Percentiles rank a stretch among this genome's conserved stretches.
Evolutionary conservation across 345 rosid species (phyloP).

Genomic region (Kandelia obovata): DNA sequence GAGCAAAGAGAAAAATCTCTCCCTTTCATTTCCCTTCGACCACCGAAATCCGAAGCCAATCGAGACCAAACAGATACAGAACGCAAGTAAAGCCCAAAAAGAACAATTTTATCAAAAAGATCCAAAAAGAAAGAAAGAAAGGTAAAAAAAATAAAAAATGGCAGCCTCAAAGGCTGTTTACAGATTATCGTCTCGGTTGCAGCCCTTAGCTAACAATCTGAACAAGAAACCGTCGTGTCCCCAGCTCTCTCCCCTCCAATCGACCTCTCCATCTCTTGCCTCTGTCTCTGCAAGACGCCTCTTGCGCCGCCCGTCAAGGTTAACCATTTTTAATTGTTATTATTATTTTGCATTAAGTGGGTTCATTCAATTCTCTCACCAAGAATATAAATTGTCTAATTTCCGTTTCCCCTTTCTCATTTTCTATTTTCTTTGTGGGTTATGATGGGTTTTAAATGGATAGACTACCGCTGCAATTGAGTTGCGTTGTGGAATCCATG

Average conservation of each 20-base stretch:
- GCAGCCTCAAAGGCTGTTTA: slow-evolving; percentile 46
- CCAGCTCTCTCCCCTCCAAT: slow-evolving; percentile 26
- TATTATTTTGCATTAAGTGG: too few species aligned
- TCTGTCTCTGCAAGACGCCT: slow-evolving; percentile 32
- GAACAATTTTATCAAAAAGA: too few species aligned
- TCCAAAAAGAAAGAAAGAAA: neutral
- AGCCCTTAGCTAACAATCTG: slow-evolving; percentile 32
- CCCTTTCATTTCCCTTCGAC: too few species aligned
- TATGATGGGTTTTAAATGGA: neutral
- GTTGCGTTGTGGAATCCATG: slow-evolving; percentile 42
- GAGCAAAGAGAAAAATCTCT: too few species aligned
- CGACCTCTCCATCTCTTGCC: slow-evolving; percentile 26
- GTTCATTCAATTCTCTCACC: too few species aligned
- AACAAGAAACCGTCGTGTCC: slow-evolving; percentile 34
- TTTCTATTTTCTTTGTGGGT: neutral
- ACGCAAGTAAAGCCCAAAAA: too few species aligned
- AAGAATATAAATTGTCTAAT: too few species aligned
- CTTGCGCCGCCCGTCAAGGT: slow-evolving; percentile 41
- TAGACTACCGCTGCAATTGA: slow-evolving; percentile 61
- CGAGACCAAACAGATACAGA: too few species aligned
- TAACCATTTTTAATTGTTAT: neutral
- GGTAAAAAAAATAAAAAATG: slow-evolving; percentile 21
- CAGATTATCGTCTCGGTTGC: slow-evolving; percentile 52
- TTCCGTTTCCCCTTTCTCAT: neutral
- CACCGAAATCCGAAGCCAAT: too few species aligned